These are phyloP conservation scores for Grigorovia humatica DNA, from an alignment of 805 yeast species.

Conservation along the genomic window DNA sequence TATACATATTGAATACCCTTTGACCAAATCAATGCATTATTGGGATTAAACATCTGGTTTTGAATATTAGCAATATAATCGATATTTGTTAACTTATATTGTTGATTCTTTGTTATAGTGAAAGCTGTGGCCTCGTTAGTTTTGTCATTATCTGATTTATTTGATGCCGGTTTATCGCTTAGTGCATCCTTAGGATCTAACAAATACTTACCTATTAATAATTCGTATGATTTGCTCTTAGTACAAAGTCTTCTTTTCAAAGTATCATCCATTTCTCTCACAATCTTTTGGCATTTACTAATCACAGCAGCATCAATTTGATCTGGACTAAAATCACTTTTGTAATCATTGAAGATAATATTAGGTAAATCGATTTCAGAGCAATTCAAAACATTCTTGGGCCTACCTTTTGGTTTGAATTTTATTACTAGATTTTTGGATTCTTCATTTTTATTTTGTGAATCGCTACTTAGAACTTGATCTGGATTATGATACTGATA, in stretches of 20 bases:
- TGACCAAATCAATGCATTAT: slow-evolving; percentile 79
- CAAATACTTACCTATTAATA: not conserved
- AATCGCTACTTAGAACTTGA: not conserved
- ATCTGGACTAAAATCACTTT: not conserved
- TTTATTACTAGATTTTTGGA: not conserved
- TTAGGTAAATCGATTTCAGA: not conserved
- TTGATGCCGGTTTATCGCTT: not conserved
- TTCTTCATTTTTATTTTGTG: not conserved
- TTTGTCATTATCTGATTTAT: not conserved
- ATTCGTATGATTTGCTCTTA: not conserved
- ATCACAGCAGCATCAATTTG: not conserved
- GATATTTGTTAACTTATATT: slow-evolving; percentile 21
- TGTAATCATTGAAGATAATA: not conserved
- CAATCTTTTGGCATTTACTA: not conserved
- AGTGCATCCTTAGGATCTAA: not conserved
- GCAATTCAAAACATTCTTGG: not conserved
- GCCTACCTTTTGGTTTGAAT: not conserved
- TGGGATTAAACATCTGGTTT: slow-evolving; percentile 24
- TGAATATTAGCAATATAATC: slow-evolving; percentile 11
- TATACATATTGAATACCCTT: slow-evolving; percentile 77
- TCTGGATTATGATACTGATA: not conserved
- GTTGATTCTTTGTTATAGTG: slow-evolving; percentile 24
- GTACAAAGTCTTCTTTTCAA: not conserved
- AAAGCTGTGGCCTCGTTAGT: not conserved
- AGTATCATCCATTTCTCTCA: not conserved